Percentiles rank a stretch among this genome's conserved stretches.
Evolutionary conservation across 1,284 basidiomycete species (phyloP).

Genomic region (Leccinum huronense): DNA sequence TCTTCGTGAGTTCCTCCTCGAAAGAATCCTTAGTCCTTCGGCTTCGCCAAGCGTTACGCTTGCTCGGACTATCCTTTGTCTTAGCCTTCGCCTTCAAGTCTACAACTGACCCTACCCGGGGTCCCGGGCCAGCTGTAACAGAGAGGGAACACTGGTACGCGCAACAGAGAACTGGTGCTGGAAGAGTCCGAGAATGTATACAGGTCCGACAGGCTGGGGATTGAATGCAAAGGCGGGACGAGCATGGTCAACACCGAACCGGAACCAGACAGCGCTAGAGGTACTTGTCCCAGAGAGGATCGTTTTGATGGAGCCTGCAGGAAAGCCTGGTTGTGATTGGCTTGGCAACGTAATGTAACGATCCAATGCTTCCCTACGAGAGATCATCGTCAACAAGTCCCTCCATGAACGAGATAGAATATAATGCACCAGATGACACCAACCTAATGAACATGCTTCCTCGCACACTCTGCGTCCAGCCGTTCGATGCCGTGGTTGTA

Average conservation of each 20-base stretch:
- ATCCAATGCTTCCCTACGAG: constrained; percentile 63
- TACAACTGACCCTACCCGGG: no score
- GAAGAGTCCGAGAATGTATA: constrained; percentile 45
- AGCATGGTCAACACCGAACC: constrained; percentile 66
- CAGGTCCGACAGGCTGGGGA: constrained; percentile 65
- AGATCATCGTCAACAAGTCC: constrained; percentile 9
- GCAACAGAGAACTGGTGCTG: constrained; percentile 39
- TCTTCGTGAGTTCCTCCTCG: no score
- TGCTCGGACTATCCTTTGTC: no score
- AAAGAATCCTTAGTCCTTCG: no score
- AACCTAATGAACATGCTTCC: constrained; percentile 85
- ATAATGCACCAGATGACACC: constrained; percentile 74
- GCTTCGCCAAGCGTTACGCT: no score
- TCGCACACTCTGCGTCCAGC: constrained; percentile 76
- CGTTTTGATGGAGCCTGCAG: constrained; percentile 68
- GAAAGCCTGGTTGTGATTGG: constrained; percentile 57
- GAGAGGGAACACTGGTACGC: constrained; percentile 43
- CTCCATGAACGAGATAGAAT: constrained; percentile 3
- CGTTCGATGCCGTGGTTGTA: constrained; percentile 86
- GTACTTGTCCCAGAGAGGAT: constrained; percentile 54
- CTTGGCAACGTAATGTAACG: constrained; percentile 49
- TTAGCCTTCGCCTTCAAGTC: no score
- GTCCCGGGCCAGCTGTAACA: no score
- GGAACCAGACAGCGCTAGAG: constrained; percentile 37
- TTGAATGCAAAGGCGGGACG: no score